phyloP scores from a whole-genome alignment of 2,329 filamentous ascomycete genomes.

The Alternaria arbusti region DNA sequence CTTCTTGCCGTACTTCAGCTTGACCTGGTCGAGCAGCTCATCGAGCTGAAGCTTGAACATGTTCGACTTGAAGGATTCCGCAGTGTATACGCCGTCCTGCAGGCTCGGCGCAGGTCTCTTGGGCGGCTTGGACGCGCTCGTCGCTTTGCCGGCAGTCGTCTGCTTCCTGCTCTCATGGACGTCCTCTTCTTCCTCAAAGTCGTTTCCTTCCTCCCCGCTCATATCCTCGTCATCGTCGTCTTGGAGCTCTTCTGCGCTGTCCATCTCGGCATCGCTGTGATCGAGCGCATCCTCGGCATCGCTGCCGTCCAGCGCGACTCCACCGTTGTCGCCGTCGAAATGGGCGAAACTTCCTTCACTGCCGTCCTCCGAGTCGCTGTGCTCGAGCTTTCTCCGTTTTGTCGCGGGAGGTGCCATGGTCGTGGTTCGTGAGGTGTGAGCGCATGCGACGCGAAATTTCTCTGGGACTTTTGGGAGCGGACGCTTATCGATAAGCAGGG shows the following conservation, averaged over 20 bases:
- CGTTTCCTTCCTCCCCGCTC: constrained; percentile 13
- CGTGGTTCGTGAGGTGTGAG: constrained; percentile 8
- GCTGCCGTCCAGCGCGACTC: constrained; percentile 19
- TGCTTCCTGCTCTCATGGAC: constrained; percentile 14
- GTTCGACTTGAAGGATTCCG: constrained; percentile 68
- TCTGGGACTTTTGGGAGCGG: constrained; percentile 23
- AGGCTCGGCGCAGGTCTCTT: constrained; percentile 34
- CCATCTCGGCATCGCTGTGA: constrained; percentile 18
- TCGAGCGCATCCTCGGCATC: constrained; percentile 19
- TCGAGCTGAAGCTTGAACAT: constrained; percentile 73
- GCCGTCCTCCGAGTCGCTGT: constrained; percentile 39
- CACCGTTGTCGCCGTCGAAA: constrained; percentile 25
- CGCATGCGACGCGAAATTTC: constrained; percentile 24
- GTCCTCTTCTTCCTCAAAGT: constrained; percentile 19
- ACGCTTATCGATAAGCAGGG: constrained; percentile 33
- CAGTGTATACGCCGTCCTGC: constrained; percentile 53
- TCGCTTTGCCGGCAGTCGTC: constrained; percentile 10
- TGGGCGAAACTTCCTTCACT: constrained; percentile 35
- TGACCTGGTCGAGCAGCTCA: constrained; percentile 64
- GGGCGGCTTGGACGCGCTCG: constrained; percentile 17
- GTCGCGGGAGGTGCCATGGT: constrained; percentile 47
- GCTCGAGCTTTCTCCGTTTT: constrained; percentile 58
- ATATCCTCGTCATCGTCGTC: constrained; percentile 18
- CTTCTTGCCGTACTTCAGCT: constrained; percentile 64
- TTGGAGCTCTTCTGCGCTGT: constrained; percentile 14